These are phyloP conservation scores for Astrephomene gubernaculifera DNA, from an alignment of 139 green algal species.

Conservation along the genomic window DNA sequence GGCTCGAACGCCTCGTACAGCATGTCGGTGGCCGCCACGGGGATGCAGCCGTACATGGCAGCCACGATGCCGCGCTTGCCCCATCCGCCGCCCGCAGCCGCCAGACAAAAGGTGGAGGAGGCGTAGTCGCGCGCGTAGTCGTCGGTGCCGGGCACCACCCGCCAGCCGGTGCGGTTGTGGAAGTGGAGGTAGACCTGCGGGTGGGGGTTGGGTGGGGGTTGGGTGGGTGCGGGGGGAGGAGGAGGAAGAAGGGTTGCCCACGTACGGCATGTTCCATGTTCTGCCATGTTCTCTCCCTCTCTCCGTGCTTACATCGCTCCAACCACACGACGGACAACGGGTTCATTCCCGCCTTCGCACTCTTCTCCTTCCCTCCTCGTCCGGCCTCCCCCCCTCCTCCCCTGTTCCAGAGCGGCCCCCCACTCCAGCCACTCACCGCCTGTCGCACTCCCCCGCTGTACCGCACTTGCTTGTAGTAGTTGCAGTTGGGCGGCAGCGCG, in stretches of 20 bases:
- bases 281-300: too few species aligned
- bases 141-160: conserved; percentile 48
- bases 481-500: conserved; percentile 56
- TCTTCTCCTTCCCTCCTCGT: too few species aligned
- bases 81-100: conserved; percentile 58
- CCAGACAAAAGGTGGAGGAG: conserved; percentile 50
- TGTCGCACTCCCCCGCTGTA: conserved; percentile 61
- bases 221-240: too few species aligned
- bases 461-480: conserved; percentile 61
- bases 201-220: too few species aligned
- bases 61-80: conserved; percentile 64
- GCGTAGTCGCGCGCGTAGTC: conserved; percentile 59
- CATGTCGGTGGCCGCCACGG: conserved; percentile 57
- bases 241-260: too few species aligned
- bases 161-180: conserved; percentile 51
- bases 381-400: neutral
- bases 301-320: too few species aligned
- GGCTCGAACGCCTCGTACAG: conserved; percentile 64
- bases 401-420: neutral
- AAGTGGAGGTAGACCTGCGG: conserved; percentile 59
- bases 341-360: too few species aligned
- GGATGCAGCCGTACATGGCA: conserved; percentile 63
- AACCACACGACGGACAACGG: too few species aligned
- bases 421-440: conserved; percentile 18
- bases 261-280: too few species aligned